phyloP scores from a whole-genome alignment of 352 stramenopile genomes.

The Globisporangium radiosum region DNA sequence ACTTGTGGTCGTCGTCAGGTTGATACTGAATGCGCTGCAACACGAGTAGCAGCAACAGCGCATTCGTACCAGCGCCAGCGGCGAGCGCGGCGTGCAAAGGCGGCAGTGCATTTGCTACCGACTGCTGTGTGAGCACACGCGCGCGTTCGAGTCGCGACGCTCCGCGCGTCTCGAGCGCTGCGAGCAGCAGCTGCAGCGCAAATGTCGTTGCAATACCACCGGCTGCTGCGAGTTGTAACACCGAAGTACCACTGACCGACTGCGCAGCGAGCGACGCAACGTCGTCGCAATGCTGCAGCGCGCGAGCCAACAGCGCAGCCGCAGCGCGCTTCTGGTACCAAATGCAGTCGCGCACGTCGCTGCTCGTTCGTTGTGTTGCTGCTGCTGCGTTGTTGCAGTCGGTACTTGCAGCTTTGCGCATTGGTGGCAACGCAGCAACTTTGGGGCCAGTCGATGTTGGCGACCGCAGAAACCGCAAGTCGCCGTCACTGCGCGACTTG shows the following conservation, averaged over 20 bases:
- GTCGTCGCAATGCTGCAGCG: constrained; percentile 7
- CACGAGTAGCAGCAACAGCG: constrained; percentile 27
- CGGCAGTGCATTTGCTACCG: constrained; percentile 24
- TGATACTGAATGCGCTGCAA: neutral
- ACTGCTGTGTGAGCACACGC: constrained; percentile 16
- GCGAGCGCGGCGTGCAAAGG: constrained; percentile 37
- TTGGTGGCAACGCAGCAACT: constrained; percentile 2
- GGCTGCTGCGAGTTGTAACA: constrained; percentile 24
- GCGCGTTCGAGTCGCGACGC: constrained; percentile 10
- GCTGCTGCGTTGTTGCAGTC: neutral
- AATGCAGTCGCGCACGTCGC: neutral
- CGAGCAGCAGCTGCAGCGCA: constrained; percentile 33
- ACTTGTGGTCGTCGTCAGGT: too few relatives aligned
- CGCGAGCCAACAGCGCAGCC: constrained; percentile 6
- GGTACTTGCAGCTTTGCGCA: constrained; percentile 4
- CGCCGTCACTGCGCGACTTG: constrained; percentile 46
- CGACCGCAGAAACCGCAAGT: constrained; percentile 24
- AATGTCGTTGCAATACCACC: constrained; percentile 28
- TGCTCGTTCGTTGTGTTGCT: neutral
- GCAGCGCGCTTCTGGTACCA: constrained; percentile 9
- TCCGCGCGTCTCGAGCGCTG: constrained; percentile 20
- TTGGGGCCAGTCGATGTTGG: neutral
- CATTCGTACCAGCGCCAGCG: constrained; percentile 31
- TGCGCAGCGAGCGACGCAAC: neutral
- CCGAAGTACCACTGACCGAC: constrained; percentile 11